Conservation (phyloP, 2,329 filamentous ascomycete species). For the Mariannaea elegans region DNA sequence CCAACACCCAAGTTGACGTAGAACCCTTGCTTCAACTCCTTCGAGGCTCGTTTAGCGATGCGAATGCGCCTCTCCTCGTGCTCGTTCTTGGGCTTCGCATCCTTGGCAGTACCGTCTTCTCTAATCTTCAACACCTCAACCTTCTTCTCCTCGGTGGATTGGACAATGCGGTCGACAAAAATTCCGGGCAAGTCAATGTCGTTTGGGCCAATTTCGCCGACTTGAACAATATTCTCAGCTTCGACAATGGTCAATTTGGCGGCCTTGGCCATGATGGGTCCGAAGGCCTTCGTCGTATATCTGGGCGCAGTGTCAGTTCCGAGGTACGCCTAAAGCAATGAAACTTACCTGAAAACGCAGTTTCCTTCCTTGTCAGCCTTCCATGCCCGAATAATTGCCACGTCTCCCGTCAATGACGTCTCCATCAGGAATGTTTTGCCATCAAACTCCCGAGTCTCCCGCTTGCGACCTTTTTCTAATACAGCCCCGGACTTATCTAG, state of each 20-base stretch:
- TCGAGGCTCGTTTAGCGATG: slow-evolving; percentile 80
- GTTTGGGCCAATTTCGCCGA: slow-evolving; percentile 77
- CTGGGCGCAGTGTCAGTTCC: slow-evolving; percentile 39
- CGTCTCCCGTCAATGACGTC: slow-evolving; percentile 77
- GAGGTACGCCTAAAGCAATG: slow-evolving; percentile 7
- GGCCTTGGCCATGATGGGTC: slow-evolving; percentile 82
- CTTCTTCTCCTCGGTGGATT: slow-evolving; percentile 74
- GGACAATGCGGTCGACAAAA: slow-evolving; percentile 83
- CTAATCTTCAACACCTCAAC: slow-evolving; percentile 75
- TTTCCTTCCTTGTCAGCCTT: slow-evolving; percentile 82
- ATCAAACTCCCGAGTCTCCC: slow-evolving; percentile 77
- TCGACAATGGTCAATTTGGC: slow-evolving; percentile 82
- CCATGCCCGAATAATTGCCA: slow-evolving; percentile 79
- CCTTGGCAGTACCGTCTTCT: slow-evolving; percentile 51
- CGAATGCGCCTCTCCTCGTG: slow-evolving; percentile 68
- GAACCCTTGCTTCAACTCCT: slow-evolving; percentile 82
- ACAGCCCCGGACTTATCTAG: slow-evolving; percentile 68
- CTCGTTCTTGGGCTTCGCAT: slow-evolving; percentile 52
- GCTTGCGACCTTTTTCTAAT: slow-evolving; percentile 69
- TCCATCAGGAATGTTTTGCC: slow-evolving; percentile 81
- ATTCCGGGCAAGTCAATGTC: slow-evolving; percentile 83
- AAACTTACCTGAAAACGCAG: slow-evolving; percentile 74
- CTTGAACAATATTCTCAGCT: slow-evolving; percentile 82
- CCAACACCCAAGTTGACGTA: slow-evolving; percentile 83
- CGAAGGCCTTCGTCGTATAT: slow-evolving; percentile 80